Conservation (phyloP, 495 filamentous ascomycete genomes). For the Aspergillus nidulans region DNA sequence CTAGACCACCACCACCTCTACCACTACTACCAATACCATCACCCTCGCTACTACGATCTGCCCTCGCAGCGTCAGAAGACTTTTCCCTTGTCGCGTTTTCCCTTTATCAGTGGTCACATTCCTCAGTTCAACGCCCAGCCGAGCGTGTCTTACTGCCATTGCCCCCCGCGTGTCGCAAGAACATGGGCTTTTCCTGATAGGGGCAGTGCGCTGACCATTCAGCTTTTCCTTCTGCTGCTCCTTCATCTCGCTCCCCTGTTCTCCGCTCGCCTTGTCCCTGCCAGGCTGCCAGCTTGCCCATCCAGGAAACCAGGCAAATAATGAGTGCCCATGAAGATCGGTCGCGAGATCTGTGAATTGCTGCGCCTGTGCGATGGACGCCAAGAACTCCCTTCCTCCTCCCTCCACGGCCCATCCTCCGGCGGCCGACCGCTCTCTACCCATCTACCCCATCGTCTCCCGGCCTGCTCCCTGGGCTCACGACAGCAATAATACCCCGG, state of each 20-base stretch:
- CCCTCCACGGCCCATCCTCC: conserved; percentile 14
- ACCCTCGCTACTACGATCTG: no score
- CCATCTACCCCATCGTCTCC: conserved; percentile 24
- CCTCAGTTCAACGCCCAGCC: conserved; percentile 13
- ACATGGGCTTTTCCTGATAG: conserved; percentile 25
- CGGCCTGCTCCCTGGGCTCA: conserved; percentile 15
- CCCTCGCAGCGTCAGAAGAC: no score
- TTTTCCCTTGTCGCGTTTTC: neutral
- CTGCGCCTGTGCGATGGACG: conserved; percentile 28
- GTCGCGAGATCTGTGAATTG: conserved; percentile 17
- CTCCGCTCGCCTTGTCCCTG: conserved; percentile 7
- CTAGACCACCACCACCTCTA: no score
- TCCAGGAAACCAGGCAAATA: conserved; percentile 14
- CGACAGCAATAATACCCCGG: conserved; percentile 1
- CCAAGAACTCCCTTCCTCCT: conserved; percentile 25
- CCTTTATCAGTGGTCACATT: neutral
- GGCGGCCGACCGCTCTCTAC: conserved; percentile 24
- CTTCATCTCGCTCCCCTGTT: conserved; percentile 1
- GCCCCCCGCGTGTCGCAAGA: neutral
- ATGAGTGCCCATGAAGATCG: conserved; percentile 23
- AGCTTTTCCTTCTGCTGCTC: conserved; percentile 16
- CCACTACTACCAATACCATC: no score
- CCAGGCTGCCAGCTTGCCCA: conserved; percentile 1
- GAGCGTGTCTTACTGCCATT: conserved; percentile 12
- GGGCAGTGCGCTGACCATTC: conserved; percentile 29